These are phyloP conservation scores for Brettanomyces anomalus DNA, from an alignment of 805 yeast genomes.

Conservation along the genomic window DNA sequence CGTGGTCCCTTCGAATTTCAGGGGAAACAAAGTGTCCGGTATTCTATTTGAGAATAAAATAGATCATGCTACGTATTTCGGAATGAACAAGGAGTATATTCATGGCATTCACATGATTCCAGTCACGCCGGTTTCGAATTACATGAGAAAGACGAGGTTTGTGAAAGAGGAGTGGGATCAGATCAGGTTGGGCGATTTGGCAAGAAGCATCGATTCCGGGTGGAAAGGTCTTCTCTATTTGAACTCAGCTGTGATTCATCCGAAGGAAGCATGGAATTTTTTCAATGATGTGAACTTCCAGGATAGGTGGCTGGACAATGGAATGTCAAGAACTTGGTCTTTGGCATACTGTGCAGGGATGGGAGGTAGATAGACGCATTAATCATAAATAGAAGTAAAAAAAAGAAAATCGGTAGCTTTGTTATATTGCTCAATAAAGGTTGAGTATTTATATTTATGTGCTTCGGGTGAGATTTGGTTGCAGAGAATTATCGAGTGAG, in stretches of 20 bases:
- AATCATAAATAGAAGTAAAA: too few species aligned
- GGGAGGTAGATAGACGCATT: neutral
- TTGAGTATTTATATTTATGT: too few species aligned
- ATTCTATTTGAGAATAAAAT: slow-evolving; percentile 64
- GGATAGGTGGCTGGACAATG: slow-evolving; percentile 42
- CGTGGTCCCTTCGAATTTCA: slow-evolving; percentile 41
- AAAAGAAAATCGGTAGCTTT: too few species aligned
- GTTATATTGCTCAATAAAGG: too few species aligned
- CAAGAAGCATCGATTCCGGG: slow-evolving; percentile 37
- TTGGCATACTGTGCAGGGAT: slow-evolving; percentile 51
- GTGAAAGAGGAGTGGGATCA: slow-evolving; percentile 37
- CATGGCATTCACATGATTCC: slow-evolving; percentile 81
- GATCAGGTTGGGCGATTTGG: slow-evolving; percentile 23
- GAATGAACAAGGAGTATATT: slow-evolving; percentile 49
- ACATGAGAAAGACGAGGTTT: slow-evolving; percentile 42
- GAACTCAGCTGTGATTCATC: slow-evolving; percentile 37
- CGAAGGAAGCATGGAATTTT: slow-evolving; percentile 31
- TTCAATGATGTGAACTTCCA: slow-evolving; percentile 28
- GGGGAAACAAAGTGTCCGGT: slow-evolving; percentile 56
- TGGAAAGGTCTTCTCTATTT: slow-evolving; percentile 54
- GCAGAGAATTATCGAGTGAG: too few species aligned
- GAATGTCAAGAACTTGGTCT: slow-evolving; percentile 57
- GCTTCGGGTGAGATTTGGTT: too few species aligned
- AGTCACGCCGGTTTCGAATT: slow-evolving; percentile 51
- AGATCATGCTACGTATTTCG: slow-evolving; percentile 68